Evolutionary conservation across 257 asterid species (phyloP), one percentile per base, ranked within the genome.

Genomic region (Jaltomata sinuosa): DNA sequence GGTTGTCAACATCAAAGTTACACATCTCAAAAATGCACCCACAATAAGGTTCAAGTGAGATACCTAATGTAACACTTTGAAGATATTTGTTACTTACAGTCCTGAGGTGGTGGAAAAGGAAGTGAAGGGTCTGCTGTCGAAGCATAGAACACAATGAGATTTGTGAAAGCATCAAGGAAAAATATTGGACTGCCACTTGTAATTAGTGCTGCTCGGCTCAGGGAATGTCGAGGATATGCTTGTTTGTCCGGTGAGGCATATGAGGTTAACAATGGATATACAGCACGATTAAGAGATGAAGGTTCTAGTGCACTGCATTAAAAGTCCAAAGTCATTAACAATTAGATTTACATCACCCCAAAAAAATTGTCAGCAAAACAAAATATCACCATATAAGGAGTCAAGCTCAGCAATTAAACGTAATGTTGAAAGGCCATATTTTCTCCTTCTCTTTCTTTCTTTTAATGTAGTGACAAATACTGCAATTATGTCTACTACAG

Each of bases 171-270:
- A 79, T 97, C 99, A 7, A 97, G 98, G 89, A 97, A 91, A 88
- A 97, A 97, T 91, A 97, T 95, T 3, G 99, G 97, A 85, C 99
- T 95, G 47, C 98, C 99, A 83, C 99, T 94, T 80, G 99, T 94
- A 55, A 97, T 88, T 85, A 97, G 78, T 68, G 99, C 99, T 84
- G 99, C 99, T 65, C 99, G 97, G 84, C 99, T 96, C 93, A 96
- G 85, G 83, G 98, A 96, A 93, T 96, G 99, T 80, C 98, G 98
- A 83, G 99, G 98, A 83, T 83, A 96, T 83, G 99, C 99, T 91
- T 90, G 96, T 90, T 91, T 94, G 77, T 96, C 95, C 8, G 97
- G 98, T 77, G 94, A 90, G 50, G 94, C 94, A 80, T 87, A 96
- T 6, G 99, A 96, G 25, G 92, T 68, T 90, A 96, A 87, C 88